phyloP scores from a whole-genome alignment of 768 basidiomycete genomes.

The Rhodotorula taiwanensis region DNA sequence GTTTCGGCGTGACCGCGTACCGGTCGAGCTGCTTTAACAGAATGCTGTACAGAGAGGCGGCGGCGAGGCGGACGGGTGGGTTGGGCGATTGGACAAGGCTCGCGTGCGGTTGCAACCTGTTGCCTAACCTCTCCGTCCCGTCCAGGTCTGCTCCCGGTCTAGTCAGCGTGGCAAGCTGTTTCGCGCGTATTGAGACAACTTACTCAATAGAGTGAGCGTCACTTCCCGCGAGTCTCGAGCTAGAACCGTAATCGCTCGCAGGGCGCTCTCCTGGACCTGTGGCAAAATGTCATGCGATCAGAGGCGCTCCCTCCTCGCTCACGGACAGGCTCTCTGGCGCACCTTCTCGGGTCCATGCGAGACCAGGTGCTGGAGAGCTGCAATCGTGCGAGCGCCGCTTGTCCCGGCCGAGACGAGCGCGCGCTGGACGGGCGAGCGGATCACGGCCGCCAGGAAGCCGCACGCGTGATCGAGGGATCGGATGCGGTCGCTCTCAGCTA shows the following conservation, averaged over 20 bases:
- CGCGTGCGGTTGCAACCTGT: neutral
- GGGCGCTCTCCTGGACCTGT: too few relatives aligned
- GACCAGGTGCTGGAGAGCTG: slow-evolving; percentile 1
- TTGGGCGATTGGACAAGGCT: slow-evolving; percentile 1
- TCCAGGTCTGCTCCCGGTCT: neutral
- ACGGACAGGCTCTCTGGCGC: too few relatives aligned
- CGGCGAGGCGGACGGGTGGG: slow-evolving; percentile 23
- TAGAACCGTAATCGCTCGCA: too few relatives aligned
- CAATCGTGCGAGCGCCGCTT: neutral
- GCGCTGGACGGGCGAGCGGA: neutral
- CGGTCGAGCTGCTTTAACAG: neutral
- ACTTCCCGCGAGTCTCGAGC: neutral
- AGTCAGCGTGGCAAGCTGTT: too few relatives aligned
- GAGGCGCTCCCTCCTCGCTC: too few relatives aligned
- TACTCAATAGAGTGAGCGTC: slow-evolving; percentile 2
- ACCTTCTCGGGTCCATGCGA: slow-evolving; percentile 18
- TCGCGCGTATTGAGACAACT: neutral
- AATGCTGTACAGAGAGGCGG: neutral
- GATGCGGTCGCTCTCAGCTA: neutral
- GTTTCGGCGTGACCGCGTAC: accelerated
- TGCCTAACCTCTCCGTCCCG: too few relatives aligned
- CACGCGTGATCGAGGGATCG: slow-evolving; percentile 23
- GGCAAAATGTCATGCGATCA: neutral
- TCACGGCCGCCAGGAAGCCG: slow-evolving; percentile 10
- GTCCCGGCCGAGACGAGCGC: neutral